Conservation (phyloP, 352 stramenopile genomes). For the Phytophthora vignae region DNA sequence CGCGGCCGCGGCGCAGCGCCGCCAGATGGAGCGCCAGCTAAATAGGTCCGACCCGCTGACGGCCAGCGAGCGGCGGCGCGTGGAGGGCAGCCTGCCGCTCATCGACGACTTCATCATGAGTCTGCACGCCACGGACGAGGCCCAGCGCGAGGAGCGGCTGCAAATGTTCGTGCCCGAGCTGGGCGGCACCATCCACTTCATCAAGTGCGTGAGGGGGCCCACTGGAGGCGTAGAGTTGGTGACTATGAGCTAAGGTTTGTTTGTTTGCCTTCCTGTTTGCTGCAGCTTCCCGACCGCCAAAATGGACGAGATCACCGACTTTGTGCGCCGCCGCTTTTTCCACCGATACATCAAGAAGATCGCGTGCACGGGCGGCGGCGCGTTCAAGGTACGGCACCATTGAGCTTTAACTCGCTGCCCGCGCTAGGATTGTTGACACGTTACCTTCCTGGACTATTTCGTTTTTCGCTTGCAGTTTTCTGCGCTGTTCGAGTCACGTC, state of each 20-base stretch:
- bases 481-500: conserved; percentile 86
- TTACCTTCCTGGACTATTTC: too few species aligned
- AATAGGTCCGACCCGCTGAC: conserved; percentile 24
- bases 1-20: conserved; percentile 36
- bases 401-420: too few species aligned
- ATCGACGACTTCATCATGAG: conserved; percentile 66
- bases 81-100: conserved; percentile 57
- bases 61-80: conserved; percentile 17
- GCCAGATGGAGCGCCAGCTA: conserved; percentile 40
- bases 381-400: conserved; percentile 90
- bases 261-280: conserved; percentile 18
- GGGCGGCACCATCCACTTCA: conserved; percentile 97
- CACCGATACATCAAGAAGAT: conserved; percentile 93
- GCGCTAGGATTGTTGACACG: too few species aligned
- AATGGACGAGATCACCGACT: conserved; percentile 77
- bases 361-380: conserved; percentile 93
- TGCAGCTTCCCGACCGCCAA: conserved; percentile 72
- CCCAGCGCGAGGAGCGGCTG: conserved; percentile 65
- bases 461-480: conserved; percentile 49
- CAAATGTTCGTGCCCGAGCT: conserved; percentile 77
- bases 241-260: neutral
- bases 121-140: conserved; percentile 51
- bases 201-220: conserved; percentile 39
- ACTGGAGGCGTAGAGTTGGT: neutral
- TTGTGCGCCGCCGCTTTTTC: conserved; percentile 81